A percentile compares a stretch with the other conserved stretches of the same genome.
phyloP scores from a whole-genome alignment of 306 rosid genomes.

The Castanea sativa region DNA sequence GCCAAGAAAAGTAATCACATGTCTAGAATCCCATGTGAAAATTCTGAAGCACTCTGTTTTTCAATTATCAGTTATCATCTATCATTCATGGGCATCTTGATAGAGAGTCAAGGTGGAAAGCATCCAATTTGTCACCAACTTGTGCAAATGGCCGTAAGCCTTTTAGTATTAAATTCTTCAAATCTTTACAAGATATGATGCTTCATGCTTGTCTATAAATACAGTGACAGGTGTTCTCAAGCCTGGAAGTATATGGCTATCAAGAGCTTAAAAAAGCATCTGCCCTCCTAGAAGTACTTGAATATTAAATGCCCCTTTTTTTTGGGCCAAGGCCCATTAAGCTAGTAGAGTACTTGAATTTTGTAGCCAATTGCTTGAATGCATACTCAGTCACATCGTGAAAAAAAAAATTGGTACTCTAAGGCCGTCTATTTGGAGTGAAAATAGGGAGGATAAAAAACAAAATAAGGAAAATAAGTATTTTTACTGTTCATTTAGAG shows the following conservation, averaged over 20 bases:
- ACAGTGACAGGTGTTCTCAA: background rate
- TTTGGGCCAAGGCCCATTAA: no score
- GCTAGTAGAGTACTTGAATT: background rate
- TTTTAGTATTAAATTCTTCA: slow-evolving; percentile 2
- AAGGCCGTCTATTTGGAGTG: no score
- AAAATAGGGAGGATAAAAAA: no score
- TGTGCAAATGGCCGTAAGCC: slow-evolving; percentile 19
- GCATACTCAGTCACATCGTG: no score
- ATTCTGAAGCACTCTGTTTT: slow-evolving; percentile 21
- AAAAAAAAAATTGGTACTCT: no score
- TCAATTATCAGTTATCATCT: background rate
- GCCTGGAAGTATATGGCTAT: background rate
- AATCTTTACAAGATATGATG: slow-evolving; percentile 19
- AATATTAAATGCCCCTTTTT: no score
- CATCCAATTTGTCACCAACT: slow-evolving; percentile 4
- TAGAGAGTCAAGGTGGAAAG: background rate
- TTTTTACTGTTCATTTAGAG: no score
- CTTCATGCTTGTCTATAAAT: background rate
- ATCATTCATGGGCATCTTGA: background rate
- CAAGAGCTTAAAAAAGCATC: no score
- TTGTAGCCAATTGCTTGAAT: background rate
- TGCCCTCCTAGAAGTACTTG: no score
- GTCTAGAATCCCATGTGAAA: slow-evolving; percentile 43
- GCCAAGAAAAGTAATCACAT: slow-evolving; percentile 33
- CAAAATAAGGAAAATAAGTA: no score